A percentile compares a stretch with the other conserved stretches of the same genome.
Evolutionary conservation across 2,329 filamentous ascomycete genomes (phyloP).

Genomic region (Pseudohalonectria lignicola): DNA sequence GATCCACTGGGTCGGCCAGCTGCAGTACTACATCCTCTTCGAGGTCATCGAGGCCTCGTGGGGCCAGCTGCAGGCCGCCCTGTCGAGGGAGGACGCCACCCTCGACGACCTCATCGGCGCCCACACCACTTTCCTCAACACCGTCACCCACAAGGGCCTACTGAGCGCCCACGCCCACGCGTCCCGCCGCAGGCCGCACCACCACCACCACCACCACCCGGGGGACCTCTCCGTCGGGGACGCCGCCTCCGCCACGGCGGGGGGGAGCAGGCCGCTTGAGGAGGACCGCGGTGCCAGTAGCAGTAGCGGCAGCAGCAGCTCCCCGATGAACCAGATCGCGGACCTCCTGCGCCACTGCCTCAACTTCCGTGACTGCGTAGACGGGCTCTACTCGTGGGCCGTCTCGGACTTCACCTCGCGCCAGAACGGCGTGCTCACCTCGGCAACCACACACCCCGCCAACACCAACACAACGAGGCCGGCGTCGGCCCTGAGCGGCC

Average conservation of each 20-base stretch:
- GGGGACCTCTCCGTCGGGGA: constrained; percentile 16
- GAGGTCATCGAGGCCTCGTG: constrained; percentile 96
- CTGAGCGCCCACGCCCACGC: constrained; percentile 64
- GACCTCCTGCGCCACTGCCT: constrained; percentile 93
- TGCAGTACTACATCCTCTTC: constrained; percentile 98
- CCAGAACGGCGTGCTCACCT: constrained; percentile 57
- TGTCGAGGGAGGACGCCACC: constrained; percentile 72
- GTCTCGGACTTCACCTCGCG: constrained; percentile 86
- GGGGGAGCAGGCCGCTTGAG: constrained; percentile 25
- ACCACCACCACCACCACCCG: constrained; percentile 24
- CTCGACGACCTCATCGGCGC: constrained; percentile 91
- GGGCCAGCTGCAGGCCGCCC: constrained; percentile 76
- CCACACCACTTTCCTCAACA: constrained; percentile 80
- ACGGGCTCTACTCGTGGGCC: constrained; percentile 88
- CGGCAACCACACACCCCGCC: constrained; percentile 1
- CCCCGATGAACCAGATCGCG: constrained; percentile 83
- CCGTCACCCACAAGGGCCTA: constrained; percentile 92
- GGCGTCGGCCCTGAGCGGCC: background rate
- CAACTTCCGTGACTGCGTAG: constrained; percentile 82
- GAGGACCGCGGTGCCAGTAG: no score
- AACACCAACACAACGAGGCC: background rate
- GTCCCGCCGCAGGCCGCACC: constrained; percentile 23
- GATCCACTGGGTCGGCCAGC: constrained; percentile 94
- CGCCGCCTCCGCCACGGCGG: constrained; percentile 27
- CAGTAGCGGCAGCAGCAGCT: no score